Base-by-base conservation (phyloP, 768 basidiomycete genomes). In the Mycena leptocephala region DNA sequence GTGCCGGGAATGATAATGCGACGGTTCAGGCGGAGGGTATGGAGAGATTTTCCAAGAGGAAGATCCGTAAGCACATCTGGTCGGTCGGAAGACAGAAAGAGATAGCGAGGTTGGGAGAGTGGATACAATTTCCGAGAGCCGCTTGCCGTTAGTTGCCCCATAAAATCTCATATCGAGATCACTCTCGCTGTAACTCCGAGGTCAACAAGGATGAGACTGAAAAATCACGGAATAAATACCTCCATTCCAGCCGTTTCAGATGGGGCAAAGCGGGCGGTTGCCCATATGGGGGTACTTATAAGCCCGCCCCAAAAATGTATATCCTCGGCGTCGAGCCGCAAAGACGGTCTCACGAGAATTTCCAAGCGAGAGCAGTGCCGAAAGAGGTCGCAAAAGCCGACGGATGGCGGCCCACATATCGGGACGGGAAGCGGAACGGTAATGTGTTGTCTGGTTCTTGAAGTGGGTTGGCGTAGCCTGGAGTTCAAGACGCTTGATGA, bases 221-320 rank as follows among this genome's bases (percentile, higher is more conserved):
- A 3, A 9, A 14, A 37, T 20, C 22, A 59, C 32, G 8, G 65
- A 16, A 5, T 14, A n/a, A 11, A 61, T 43, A 72, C 75, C 75
- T 72, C 75, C 75, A 76, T 30, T 76, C 76, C 20, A 73, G 39
- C 26, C 76, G 76, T 37, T 66, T 68, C 37, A 73, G 67, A 46
- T 72, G 9, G 71, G 59, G 14, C 56, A 67, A 1, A 68, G 30
- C 24, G 70, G 33, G 13, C 24, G 69, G 14, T 55, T 51, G n/a
- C 59, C 61, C 46, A 39, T 55, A 72, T 46, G 3, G 75, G 64
- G 32, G 55, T 46, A 37, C 59, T 26, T 14, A 56, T 63, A 18
- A 72, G 59, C 24, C 26, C 65, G 22, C 51, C 66, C 76, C 76
- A 76, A 24, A 76, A 72, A 14, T 41, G 33, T 33, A 72, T 63